phyloP scores from a whole-genome alignment of 805 yeast species.

The Naumovozyma baii region DNA sequence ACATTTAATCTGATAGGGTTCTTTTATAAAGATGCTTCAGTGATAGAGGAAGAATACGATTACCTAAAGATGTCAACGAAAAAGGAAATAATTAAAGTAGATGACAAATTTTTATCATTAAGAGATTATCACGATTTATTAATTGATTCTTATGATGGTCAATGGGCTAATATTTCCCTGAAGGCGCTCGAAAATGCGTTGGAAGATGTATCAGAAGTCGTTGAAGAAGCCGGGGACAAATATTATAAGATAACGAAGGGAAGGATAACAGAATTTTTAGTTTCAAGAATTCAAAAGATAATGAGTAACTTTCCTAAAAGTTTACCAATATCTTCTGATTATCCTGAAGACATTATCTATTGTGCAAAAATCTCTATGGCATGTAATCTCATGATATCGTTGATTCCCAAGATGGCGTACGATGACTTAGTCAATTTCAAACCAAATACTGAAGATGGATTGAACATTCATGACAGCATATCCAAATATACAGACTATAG shows the following conservation, averaged over 20 bases:
- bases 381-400: conserved; percentile 36
- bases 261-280: conserved; percentile 34
- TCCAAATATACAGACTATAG: conserved; percentile 25
- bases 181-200: conserved; percentile 21
- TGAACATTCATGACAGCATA: conserved; percentile 28
- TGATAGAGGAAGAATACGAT: conserved; percentile 17
- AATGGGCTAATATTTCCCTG: conserved; percentile 17
- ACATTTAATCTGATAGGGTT: conserved; percentile 22
- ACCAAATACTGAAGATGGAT: conserved; percentile 6
- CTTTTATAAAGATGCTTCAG: conserved; percentile 9
- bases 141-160: conserved; percentile 19
- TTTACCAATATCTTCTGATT: conserved; percentile 24
- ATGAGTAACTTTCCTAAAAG: conserved; percentile 32
- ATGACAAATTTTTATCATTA: conserved; percentile 21
- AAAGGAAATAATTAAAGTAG: background rate
- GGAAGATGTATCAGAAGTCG: conserved; percentile 30
- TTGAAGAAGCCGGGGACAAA: conserved; percentile 36
- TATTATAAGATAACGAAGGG: conserved; percentile 37
- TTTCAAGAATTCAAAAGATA: conserved; percentile 32
- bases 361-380: conserved; percentile 32
- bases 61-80: no score
- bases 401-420: conserved; percentile 39
- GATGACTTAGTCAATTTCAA: conserved; percentile 8
- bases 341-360: conserved; percentile 28
- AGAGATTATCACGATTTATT: conserved; percentile 28